phyloP scores from a whole-genome alignment of 2,329 filamentous ascomycete genomes.

The Colletotrichum sp. region DNA sequence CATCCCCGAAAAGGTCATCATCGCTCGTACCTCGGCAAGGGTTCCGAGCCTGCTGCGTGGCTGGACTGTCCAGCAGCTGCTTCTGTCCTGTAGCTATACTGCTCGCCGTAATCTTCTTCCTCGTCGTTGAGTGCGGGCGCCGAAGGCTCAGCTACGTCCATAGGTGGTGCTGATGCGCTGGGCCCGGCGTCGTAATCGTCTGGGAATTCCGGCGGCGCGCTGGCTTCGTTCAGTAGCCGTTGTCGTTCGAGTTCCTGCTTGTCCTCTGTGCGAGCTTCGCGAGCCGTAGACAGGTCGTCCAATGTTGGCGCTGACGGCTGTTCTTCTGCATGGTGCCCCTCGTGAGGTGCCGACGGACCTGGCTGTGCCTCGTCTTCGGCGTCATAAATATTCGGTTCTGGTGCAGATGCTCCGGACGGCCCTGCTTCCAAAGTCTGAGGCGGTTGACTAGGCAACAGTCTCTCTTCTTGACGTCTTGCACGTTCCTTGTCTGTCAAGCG shows the following conservation, averaged over 20 bases:
- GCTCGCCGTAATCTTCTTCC: constrained; percentile 53
- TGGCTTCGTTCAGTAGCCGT: constrained; percentile 67
- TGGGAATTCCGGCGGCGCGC: constrained; percentile 64
- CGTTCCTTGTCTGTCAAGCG: constrained; percentile 82
- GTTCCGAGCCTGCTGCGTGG: constrained; percentile 27
- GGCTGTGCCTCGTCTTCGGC: constrained; percentile 42
- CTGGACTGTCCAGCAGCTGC: background rate
- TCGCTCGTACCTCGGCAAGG: constrained; percentile 38
- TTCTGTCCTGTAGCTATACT: constrained; percentile 25
- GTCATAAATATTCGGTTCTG: constrained; percentile 51
- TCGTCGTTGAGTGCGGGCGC: constrained; percentile 65
- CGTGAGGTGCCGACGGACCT: constrained; percentile 22
- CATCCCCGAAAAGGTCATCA: constrained; percentile 26
- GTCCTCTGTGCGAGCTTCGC: constrained; percentile 62
- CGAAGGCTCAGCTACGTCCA: constrained; percentile 46
- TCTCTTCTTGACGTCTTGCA: constrained; percentile 76
- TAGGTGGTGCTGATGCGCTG: constrained; percentile 32
- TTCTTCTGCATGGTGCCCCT: constrained; percentile 27
- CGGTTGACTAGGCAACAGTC: constrained; percentile 81
- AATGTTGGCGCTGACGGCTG: constrained; percentile 49
- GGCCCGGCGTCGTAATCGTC: constrained; percentile 51
- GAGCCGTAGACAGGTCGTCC: constrained; percentile 42
- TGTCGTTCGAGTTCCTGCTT: constrained; percentile 78
- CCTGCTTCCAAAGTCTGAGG: constrained; percentile 44
- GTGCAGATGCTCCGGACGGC: constrained; percentile 33